Evolutionary conservation across 78 protist species (phyloP), one percentile per base, ranked within the genome.

Genomic region (Dictyostelium citrinum): DNA sequence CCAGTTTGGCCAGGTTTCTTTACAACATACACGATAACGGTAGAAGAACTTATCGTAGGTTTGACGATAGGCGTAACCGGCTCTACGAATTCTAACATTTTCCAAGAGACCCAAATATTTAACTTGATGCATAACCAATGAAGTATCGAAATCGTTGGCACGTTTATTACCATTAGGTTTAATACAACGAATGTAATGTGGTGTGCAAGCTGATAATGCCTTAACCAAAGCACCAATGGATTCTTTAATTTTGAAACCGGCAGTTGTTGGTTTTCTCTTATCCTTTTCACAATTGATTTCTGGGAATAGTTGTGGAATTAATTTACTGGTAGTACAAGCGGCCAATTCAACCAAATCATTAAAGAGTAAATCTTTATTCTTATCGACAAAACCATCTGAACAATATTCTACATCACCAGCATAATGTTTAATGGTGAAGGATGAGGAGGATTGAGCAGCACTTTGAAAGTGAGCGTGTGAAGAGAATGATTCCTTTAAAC

Each of bases 401-500:
- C 64, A 70, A 90, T 97, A 97, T n/a, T 80, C 86, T 27, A 98
- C 99, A 27, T 88, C 95, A 77, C 99, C 99, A 10, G 99, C 99
- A 90, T 97, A 98, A 93, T 98, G 99, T 79, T 76, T 46, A 20
- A 98, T 80, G n/a, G 83, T 90, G 82, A 93, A 93, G 24, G 46
- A 37, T 37, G 45, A 49, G 0, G 84, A 29, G 0, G 82, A 77
- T 33, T 80, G 81, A 27, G 84, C 74, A 1, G 96, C 82, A 24
- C 67, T 39, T 29, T 17, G 22, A 12, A 39, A 95, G 46, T 95
- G 97, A 0, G 90, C 95, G 51, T 90, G 97, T 22, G 67, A 33
- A 0, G 77, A 11, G 45, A 84, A 82, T 14, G 74, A 0, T 33
- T 64, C 75, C 12, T 55, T 31, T 79, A 95, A 33, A 68, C 96